phyloP scores from a whole-genome alignment of 1,284 basidiomycete species.

The Sporisorium scitamineum region DNA sequence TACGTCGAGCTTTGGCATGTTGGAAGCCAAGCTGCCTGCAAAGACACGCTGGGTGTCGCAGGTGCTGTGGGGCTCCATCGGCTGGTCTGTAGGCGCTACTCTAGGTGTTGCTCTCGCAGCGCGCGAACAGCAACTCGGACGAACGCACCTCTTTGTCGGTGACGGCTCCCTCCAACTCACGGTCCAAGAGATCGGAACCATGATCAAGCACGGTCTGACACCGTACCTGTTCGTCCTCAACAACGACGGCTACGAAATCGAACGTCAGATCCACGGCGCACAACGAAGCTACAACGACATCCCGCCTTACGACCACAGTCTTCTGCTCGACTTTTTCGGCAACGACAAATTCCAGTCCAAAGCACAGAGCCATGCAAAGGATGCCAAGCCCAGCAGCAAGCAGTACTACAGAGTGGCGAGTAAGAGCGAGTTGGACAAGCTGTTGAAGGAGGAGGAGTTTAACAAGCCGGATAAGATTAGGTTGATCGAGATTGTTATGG shows the following conservation, averaged over 20 bases:
- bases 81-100: constrained; percentile 80
- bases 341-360: constrained; percentile 2
- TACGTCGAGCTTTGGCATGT: constrained; percentile 51
- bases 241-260: constrained; percentile 82
- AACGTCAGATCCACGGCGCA: constrained; percentile 81
- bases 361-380: constrained; percentile 67
- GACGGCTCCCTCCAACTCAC: constrained; percentile 72
- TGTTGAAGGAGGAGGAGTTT: constrained; percentile 77
- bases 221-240: constrained; percentile 88
- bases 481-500: constrained; percentile 83
- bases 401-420: constrained; percentile 77
- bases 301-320: constrained; percentile 48
- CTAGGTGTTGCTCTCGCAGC: constrained; percentile 84
- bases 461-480: constrained; percentile 77
- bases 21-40: constrained; percentile 44
- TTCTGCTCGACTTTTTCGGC: constrained; percentile 59
- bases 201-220: constrained; percentile 77
- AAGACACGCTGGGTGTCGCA: constrained; percentile 67
- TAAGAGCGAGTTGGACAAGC: constrained; percentile 76
- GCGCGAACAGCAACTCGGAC: constrained; percentile 73
- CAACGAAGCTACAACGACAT: constrained; percentile 69
- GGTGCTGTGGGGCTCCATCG: constrained; percentile 86
- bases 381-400: constrained; percentile 72
- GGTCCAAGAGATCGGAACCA: constrained; percentile 77
- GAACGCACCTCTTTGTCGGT: constrained; percentile 87